A percentile compares a stretch with the other conserved stretches of the same genome.
These are phyloP conservation scores for Ceratobasidium sp. DNA, from an alignment of 1,284 basidiomycete species.

Conservation along the genomic window DNA sequence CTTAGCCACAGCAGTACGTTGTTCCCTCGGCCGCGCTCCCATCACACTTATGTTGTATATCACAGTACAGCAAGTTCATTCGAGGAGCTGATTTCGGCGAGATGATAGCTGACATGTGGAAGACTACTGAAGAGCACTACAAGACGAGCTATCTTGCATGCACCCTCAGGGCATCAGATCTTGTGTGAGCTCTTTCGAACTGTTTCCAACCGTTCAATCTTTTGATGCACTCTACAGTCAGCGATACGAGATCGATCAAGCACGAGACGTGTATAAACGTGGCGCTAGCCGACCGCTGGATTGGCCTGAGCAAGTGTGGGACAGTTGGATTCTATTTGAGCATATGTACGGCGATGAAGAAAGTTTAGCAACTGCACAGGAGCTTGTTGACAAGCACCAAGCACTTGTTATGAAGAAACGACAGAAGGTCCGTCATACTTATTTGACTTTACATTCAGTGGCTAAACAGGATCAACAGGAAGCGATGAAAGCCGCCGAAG, in stretches of 20 bases:
- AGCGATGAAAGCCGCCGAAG: conserved; percentile 57
- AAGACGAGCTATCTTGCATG: conserved; percentile 75
- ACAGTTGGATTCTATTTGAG: conserved; percentile 88
- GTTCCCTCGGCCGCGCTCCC: too few relatives aligned
- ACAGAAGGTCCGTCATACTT: conserved; percentile 61
- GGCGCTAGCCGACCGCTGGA: conserved; percentile 75
- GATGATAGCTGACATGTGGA: conserved; percentile 66
- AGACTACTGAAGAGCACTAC: conserved; percentile 66
- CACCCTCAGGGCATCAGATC: conserved; percentile 68
- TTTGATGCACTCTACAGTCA: conserved; percentile 54
- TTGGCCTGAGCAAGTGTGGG: conserved; percentile 92
- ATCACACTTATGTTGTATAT: too few relatives aligned
- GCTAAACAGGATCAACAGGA: conserved; percentile 61
- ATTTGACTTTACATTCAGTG: conserved; percentile 41
- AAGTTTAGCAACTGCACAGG: conserved; percentile 71
- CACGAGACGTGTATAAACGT: conserved; percentile 70
- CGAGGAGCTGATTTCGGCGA: conserved; percentile 62
- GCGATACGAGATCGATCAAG: conserved; percentile 63
- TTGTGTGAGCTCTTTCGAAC: conserved; percentile 61
- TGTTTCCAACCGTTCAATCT: neutral
- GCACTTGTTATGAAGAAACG: conserved; percentile 68
- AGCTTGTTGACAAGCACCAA: conserved; percentile 71
- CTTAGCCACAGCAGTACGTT: conserved; percentile 72
- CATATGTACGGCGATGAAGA: conserved; percentile 77
- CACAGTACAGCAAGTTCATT: conserved; percentile 31